Conservation (phyloP, 441 rosid species). For the Brassica hybrid region DNA sequence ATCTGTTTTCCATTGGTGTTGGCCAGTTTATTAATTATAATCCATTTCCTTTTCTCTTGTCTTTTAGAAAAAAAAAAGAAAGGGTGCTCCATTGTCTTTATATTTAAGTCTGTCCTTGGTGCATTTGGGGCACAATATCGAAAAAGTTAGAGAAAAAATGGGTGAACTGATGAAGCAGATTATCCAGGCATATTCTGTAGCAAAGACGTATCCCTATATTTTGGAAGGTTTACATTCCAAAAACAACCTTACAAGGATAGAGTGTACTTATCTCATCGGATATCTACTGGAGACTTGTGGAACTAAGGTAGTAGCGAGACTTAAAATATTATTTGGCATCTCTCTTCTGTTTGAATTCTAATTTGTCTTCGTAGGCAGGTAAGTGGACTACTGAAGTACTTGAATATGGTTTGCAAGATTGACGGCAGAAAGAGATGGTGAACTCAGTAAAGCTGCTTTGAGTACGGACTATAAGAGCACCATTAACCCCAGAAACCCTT, state of each 20-base stretch:
- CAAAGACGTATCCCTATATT: conserved; percentile 82
- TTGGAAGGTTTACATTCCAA: conserved; percentile 98
- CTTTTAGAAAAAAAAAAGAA: neutral
- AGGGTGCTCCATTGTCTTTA: conserved; percentile 17
- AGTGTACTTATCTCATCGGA: conserved; percentile 92
- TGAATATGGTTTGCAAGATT: conserved; percentile 95
- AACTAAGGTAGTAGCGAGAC: conserved; percentile 67
- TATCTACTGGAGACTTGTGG: conserved; percentile 90
- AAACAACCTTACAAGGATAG: conserved; percentile 97
- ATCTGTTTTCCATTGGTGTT: conserved; percentile 8
- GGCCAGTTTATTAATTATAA: conserved; percentile 3
- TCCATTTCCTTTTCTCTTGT: conserved; percentile 12
- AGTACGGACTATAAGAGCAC: conserved; percentile 17
- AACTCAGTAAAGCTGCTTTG: conserved; percentile 95
- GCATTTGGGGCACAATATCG: conserved; percentile 99
- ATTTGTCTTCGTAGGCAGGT: conserved; percentile 56
- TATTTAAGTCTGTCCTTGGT: conserved; percentile 36
- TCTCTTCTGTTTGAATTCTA: conserved; percentile 24
- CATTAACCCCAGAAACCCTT: too few relatives aligned
- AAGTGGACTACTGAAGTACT: conserved; percentile 83
- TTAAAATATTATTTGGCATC: conserved; percentile 21
- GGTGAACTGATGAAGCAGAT: conserved; percentile 93
- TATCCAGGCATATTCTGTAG: conserved; percentile 71
- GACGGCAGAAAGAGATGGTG: conserved; percentile 98
- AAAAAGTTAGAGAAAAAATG: conserved; percentile 97